Conservation (phyloP, 768 basidiomycete species). For the Filobasidium wieringae region DNA sequence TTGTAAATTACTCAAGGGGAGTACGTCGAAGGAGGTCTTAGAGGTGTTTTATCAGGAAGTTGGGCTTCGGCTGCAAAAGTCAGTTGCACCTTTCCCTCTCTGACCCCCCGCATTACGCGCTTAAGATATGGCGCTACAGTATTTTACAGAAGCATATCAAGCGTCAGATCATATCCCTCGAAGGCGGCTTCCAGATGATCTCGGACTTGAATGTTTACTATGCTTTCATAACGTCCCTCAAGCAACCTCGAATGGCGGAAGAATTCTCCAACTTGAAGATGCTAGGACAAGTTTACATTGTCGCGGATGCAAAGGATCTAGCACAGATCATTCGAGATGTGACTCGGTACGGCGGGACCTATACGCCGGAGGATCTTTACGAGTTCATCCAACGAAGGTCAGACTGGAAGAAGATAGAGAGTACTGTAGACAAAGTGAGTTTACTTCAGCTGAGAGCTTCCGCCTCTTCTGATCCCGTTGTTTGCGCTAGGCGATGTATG, state of each 20-base stretch:
- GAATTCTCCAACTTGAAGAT: constrained; percentile 94
- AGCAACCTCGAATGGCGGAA: constrained; percentile 66
- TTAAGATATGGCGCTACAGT: no score
- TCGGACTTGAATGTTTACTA: constrained; percentile 92
- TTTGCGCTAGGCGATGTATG: constrained; percentile 31
- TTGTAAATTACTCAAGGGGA: constrained; percentile 80
- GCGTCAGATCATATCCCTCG: constrained; percentile 86
- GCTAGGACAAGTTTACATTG: constrained; percentile 92
- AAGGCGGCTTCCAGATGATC: constrained; percentile 89
- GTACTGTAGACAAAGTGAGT: constrained; percentile 52
- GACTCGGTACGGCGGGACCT: constrained; percentile 86
- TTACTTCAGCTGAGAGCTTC: constrained; percentile 12
- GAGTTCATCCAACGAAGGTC: constrained; percentile 88
- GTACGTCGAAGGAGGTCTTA: constrained; percentile 86
- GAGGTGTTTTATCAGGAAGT: constrained; percentile 98
- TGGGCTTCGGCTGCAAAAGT: constrained; percentile 77
- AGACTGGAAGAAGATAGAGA: constrained; percentile 99
- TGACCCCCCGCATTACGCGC: background rate
- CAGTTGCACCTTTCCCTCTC: constrained; percentile 29
- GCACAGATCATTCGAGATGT: constrained; percentile 93
- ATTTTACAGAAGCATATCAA: constrained; percentile 95
- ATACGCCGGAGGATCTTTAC: constrained; percentile 85
- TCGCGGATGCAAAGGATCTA: constrained; percentile 88
- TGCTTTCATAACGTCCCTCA: constrained; percentile 72
- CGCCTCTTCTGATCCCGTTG: background rate